Conservation (phyloP, 75 land plant genomes). For the Chamaecyparis obtusa region DNA sequence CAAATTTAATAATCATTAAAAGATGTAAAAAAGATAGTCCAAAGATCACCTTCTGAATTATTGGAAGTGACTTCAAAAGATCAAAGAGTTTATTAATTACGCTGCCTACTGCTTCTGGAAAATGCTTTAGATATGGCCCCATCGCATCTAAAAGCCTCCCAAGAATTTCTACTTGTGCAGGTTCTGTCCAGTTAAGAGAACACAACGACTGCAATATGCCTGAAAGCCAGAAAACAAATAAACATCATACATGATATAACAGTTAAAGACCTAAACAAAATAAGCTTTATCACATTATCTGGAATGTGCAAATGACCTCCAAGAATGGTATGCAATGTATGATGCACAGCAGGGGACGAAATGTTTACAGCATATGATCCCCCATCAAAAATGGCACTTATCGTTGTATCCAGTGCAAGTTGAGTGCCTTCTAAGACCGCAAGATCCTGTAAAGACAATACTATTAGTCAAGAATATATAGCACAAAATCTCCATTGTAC, state of each 20-base stretch:
- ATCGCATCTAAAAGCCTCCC: slow-evolving; percentile 75
- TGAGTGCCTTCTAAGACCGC: slow-evolving; percentile 72
- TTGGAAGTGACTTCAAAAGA: slow-evolving; percentile 72
- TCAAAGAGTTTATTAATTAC: slow-evolving; percentile 88
- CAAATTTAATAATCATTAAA: background rate
- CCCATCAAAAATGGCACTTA: slow-evolving; percentile 61
- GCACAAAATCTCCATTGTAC: background rate
- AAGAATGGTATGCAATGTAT: slow-evolving; percentile 28
- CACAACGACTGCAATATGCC: slow-evolving; percentile 70
- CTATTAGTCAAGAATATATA: background rate
- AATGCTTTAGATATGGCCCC: slow-evolving; percentile 79
- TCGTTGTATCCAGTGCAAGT: slow-evolving; percentile 65
- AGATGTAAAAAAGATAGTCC: background rate
- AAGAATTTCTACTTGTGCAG: slow-evolving; percentile 65
- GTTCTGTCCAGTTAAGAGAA: slow-evolving; percentile 77
- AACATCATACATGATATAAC: background rate
- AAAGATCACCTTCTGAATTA: slow-evolving; percentile 46
- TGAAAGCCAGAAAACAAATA: slow-evolving; percentile 18
- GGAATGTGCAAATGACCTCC: slow-evolving; percentile 40
- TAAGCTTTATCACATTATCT: background rate
- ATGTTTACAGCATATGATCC: slow-evolving; percentile 4
- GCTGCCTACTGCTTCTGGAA: slow-evolving; percentile 53
- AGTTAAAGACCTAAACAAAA: background rate
- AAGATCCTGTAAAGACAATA: slow-evolving; percentile 43
- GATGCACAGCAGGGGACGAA: slow-evolving; percentile 32